Evolutionary conservation across 2,329 filamentous ascomycete species (phyloP).

Genomic region (Camillea tinctor): DNA sequence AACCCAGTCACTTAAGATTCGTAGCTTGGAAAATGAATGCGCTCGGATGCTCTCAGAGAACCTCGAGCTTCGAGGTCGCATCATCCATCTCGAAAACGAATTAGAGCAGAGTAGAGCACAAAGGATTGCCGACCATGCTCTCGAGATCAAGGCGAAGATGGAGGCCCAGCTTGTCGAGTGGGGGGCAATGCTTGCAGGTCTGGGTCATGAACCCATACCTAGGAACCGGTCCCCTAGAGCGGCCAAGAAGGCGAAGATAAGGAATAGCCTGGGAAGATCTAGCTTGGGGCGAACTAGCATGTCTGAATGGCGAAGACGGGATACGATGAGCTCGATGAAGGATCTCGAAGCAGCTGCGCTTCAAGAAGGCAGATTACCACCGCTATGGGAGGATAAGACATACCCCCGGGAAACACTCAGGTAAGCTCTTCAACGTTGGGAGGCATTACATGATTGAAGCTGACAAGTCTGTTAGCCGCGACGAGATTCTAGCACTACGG

Average conservation of each 20-base stretch:
- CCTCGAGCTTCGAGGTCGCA: conserved; percentile 67
- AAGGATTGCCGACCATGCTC: conserved; percentile 63
- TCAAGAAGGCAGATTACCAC: conserved; percentile 58
- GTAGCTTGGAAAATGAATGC: conserved; percentile 72
- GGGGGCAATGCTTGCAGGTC: conserved; percentile 61
- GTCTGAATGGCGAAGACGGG: conserved; percentile 55
- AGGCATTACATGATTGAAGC: conserved; percentile 5
- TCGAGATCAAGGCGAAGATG: conserved; percentile 68
- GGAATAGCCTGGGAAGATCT: conserved; percentile 27
- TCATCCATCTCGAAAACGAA: conserved; percentile 67
- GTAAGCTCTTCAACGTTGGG: conserved; percentile 38
- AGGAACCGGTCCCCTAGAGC: conserved; percentile 44
- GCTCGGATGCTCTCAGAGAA: conserved; percentile 77
- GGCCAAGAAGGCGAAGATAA: conserved; percentile 41
- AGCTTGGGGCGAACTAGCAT: conserved; percentile 45
- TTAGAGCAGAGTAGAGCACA: conserved; percentile 60
- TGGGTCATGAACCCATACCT: conserved; percentile 59
- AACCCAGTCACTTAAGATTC: conserved; percentile 72
- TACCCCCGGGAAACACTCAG: conserved; percentile 68
- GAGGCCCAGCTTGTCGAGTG: conserved; percentile 73
- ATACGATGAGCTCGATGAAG: conserved; percentile 41
- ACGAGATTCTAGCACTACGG: conserved; percentile 62
- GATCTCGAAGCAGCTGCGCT: conserved; percentile 50
- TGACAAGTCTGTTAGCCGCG: conserved; percentile 44
- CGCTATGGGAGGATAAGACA: conserved; percentile 68